Evolutionary conservation across 192 early-diverging fungal species (phyloP).

Genomic region (Entomortierella beljakovae): DNA sequence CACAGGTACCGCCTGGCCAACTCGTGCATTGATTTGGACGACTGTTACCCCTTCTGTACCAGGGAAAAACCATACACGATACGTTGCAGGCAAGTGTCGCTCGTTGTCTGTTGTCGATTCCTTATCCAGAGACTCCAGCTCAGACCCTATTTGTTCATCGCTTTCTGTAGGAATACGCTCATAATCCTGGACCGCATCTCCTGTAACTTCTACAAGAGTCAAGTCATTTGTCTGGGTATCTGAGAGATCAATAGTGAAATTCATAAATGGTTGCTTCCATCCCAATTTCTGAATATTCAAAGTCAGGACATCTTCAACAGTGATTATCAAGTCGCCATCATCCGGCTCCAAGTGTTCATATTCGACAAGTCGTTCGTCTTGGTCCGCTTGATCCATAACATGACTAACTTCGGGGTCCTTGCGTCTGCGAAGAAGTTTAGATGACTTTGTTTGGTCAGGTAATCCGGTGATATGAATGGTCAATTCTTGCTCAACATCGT

Average conservation of each 20-base stretch:
- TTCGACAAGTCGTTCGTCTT: constrained; percentile 16
- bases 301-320: constrained; percentile 10
- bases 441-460: constrained; percentile 40
- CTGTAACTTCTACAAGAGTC: constrained; percentile 18
- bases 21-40: constrained; percentile 20
- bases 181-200: constrained; percentile 33
- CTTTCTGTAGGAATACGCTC: constrained; percentile 3
- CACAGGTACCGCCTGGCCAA: constrained; percentile 28
- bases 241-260: constrained; percentile 7
- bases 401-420: constrained; percentile 49
- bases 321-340: constrained; percentile 34
- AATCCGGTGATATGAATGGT: constrained; percentile 25
- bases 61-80: constrained; percentile 38
- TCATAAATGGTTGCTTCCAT: constrained; percentile 45
- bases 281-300: constrained; percentile 28
- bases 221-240: constrained; percentile 9
- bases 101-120: constrained; percentile 4
- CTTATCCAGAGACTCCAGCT: background rate
- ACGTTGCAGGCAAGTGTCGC: background rate
- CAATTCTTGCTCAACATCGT: constrained; percentile 41
- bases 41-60: constrained; percentile 26
- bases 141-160: background rate
- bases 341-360: constrained; percentile 49
- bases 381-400: background rate
- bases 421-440: constrained; percentile 26